Base-by-base conservation (phyloP, 495 filamentous ascomycete species). In the Neurospora sp. region DNA sequence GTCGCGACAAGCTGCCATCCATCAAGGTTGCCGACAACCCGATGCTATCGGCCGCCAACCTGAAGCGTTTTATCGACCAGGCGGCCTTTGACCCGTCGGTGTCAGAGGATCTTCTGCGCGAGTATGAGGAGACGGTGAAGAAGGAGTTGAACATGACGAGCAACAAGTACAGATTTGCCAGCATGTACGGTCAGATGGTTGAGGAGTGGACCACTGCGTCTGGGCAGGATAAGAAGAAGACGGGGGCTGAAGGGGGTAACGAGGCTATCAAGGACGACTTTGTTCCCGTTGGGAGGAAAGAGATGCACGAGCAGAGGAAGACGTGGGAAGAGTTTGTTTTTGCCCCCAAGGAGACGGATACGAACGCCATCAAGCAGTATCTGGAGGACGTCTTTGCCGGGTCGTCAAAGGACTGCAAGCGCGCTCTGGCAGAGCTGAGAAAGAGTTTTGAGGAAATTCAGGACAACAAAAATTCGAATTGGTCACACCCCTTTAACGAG, bases 131-230 rank as follows among this genome's bases (percentile, higher is more conserved):
- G 27, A 76, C 80, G 18, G 74, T 88, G 82, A 71, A 78, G 83
- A 31, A 79, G 75, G 35, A 75, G 71, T 71, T 84, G 12, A 41
- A 76, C 41, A 75, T 84, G 9, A 82, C 89, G 74, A 84, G 85
- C 45, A 79, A 85, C 70, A 87, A 86, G 73, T 85, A 88, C 71
- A 81, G 88, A 38, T 89, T 90, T 72, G 89, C 88, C 4, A 79
- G 83, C n/a, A 83, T 92, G 38, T 91, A 90, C 76, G 88, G 86
- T 68, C 79, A 82, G 35, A 77, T 93, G 71, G 85, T 91, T 12
- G 88, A 83, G 0, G 88, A 92, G 75, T 91, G 90, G 89, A 79
- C 22, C 9, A 8, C 91, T 61, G 74, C 76, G 37, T 40, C 70
- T 3, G 68, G 80, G 59, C 76, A 70, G 53, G 27, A 74, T 6